phyloP scores from a whole-genome alignment of 257 asterid genomes.

The Craterostigma plantagineum region DNA sequence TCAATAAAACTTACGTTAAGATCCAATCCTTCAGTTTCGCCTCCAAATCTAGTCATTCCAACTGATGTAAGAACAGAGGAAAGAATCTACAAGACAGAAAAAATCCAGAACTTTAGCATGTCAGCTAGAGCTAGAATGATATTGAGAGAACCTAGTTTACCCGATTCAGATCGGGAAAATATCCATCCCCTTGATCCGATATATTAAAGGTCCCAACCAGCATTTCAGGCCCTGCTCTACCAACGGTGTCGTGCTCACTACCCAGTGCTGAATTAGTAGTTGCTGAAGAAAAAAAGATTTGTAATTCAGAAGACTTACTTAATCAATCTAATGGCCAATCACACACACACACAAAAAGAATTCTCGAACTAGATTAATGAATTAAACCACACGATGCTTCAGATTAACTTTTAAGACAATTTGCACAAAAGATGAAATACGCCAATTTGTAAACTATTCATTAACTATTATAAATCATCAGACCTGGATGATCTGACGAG shows the following conservation, averaged over 20 bases:
- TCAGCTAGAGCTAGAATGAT: constrained; percentile 9
- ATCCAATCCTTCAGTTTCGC: constrained; percentile 52
- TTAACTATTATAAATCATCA: constrained; percentile 6
- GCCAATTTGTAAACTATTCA: constrained; percentile 4
- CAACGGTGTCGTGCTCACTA: constrained; percentile 25
- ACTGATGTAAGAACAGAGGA: constrained; percentile 51
- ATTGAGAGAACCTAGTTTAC: constrained; percentile 20
- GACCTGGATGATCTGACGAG: constrained; percentile 43
- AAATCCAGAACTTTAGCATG: constrained; percentile 4
- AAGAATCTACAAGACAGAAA: constrained; percentile 32
- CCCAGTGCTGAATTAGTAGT: constrained; percentile 32
- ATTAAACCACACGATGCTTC: too few relatives aligned
- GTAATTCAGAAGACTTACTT: too few relatives aligned
- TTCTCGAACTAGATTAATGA: neutral
- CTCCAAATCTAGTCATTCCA: constrained; percentile 47
- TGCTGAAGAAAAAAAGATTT: constrained; percentile 26
- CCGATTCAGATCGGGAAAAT: constrained; percentile 61
- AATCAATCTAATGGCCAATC: constrained; percentile 12
- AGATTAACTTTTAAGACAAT: too few relatives aligned
- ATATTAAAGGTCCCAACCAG: constrained; percentile 73
- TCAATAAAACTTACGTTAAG: constrained; percentile 45
- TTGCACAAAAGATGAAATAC: neutral
- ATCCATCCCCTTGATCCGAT: constrained; percentile 73
- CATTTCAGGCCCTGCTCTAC: constrained; percentile 37
- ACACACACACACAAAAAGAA: constrained; percentile 4